Evolutionary conservation across 495 filamentous ascomycete genomes (phyloP).

Genomic region (Cercophora scortea): DNA sequence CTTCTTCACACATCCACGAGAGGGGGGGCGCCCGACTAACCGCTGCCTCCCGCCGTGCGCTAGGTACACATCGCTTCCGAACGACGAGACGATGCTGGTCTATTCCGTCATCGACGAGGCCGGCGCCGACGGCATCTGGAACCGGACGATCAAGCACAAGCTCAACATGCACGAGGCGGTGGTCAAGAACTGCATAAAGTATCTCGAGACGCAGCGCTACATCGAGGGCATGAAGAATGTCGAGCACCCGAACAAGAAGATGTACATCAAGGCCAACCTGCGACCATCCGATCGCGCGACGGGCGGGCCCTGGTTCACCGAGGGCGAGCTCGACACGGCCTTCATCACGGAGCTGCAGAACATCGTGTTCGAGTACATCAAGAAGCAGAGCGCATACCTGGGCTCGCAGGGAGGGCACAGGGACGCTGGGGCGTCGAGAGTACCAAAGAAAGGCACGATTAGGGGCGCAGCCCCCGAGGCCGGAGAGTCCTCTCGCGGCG

Average conservation of each 20-base stretch:
- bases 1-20: background rate
- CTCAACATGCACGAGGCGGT: conserved; percentile 73
- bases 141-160: conserved; percentile 63
- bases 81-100: conserved; percentile 65
- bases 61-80: conserved; percentile 57
- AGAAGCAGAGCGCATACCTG: conserved; percentile 57
- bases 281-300: conserved; percentile 79
- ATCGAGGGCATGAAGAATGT: conserved; percentile 54
- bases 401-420: conserved; percentile 20
- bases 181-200: conserved; percentile 67
- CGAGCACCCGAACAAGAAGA: conserved; percentile 60
- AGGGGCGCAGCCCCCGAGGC: conserved; percentile 16
- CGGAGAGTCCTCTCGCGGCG: conserved; percentile 22
- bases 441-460: conserved; percentile 38
- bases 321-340: conserved; percentile 67
- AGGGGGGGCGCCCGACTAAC: background rate
- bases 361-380: conserved; percentile 64
- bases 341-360: conserved; percentile 68
- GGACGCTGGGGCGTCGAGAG: conserved; percentile 7
- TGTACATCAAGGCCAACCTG: conserved; percentile 74
- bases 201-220: conserved; percentile 56
- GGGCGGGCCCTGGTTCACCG: conserved; percentile 88
- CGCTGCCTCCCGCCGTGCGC: background rate
- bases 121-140: conserved; percentile 79
- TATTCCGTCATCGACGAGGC: conserved; percentile 80